Conservation (phyloP, 2,329 filamentous ascomycete genomes). For the Stemphylium vesicarium region DNA sequence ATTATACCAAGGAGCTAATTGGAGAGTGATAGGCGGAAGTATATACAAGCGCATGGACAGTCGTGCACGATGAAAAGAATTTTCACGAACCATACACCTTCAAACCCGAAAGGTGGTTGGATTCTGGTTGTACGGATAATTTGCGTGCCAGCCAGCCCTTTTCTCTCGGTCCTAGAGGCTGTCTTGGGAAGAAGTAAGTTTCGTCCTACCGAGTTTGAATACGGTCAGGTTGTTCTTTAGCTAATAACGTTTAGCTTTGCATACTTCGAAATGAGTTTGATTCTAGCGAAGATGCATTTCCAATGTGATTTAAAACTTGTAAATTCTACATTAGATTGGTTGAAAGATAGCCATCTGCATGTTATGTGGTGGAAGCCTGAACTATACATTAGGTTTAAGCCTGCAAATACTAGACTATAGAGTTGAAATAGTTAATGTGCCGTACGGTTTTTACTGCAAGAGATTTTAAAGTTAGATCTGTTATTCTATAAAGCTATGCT, state of each 20-base stretch:
- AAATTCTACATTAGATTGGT: background rate
- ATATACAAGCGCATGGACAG: background rate
- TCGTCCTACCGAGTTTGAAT: too few species aligned
- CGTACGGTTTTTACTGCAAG: too few species aligned
- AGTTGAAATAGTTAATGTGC: too few species aligned
- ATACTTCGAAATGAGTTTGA: background rate
- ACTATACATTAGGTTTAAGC: too few species aligned
- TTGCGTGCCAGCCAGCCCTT: background rate
- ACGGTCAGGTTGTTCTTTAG: too few species aligned
- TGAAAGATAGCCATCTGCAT: background rate
- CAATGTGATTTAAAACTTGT: background rate
- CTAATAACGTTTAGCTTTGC: background rate
- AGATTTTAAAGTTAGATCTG: too few species aligned
- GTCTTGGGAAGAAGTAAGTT: background rate
- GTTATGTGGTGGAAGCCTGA: constrained; percentile 4
- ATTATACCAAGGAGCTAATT: too few species aligned
- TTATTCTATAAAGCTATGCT: too few species aligned
- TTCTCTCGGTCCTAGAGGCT: background rate
- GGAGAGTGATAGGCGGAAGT: background rate
- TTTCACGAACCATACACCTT: background rate
- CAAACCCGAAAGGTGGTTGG: background rate
- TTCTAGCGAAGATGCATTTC: background rate
- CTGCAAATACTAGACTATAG: too few species aligned
- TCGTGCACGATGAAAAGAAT: background rate
- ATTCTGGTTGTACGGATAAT: background rate